These are phyloP conservation scores for Parachlorella kessleri DNA, from an alignment of 139 green algal genomes.

Conservation along the genomic window DNA sequence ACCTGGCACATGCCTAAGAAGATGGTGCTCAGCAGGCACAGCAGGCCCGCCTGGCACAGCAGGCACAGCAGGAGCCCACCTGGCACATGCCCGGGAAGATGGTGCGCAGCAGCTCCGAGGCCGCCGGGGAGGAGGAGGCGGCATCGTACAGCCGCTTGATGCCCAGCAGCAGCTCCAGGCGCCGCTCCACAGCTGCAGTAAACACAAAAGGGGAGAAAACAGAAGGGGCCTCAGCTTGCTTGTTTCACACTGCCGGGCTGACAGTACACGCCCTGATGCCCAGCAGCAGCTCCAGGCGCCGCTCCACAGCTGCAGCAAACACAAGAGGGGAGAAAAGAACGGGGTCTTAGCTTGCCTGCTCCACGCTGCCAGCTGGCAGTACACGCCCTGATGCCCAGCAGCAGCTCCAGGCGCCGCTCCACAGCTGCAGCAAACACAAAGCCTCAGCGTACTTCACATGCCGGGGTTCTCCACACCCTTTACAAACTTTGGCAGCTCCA, in stretches of 20 bases:
- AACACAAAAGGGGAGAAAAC: neutral
- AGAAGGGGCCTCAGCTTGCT: too few relatives aligned
- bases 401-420: constrained; percentile 39
- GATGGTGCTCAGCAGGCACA: too few relatives aligned
- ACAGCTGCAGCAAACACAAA: constrained; percentile 23
- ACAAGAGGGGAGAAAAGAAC: too few relatives aligned
- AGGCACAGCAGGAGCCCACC: too few relatives aligned
- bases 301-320: constrained; percentile 26
- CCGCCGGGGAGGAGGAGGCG: constrained; percentile 56
- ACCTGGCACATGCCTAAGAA: neutral
- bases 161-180: constrained; percentile 46
- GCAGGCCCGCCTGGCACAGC: too few relatives aligned
- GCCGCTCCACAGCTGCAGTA: constrained; percentile 33
- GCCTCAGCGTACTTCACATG: too few relatives aligned
- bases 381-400: constrained; percentile 47
- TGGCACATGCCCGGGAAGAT: constrained; percentile 51
- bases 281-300: constrained; percentile 43
- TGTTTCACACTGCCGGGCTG: too few relatives aligned
- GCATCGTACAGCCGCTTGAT: constrained; percentile 46
- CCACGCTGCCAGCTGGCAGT: too few relatives aligned
- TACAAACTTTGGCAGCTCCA: constrained; percentile 51
- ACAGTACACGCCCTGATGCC: too few relatives aligned
- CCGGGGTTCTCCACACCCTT: constrained; percentile 49
- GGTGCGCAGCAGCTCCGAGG: constrained; percentile 50
- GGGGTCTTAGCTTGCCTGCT: too few relatives aligned